phyloP scores from a whole-genome alignment of 495 filamentous ascomycete genomes.

The Hypoxylon crocopeplum region DNA sequence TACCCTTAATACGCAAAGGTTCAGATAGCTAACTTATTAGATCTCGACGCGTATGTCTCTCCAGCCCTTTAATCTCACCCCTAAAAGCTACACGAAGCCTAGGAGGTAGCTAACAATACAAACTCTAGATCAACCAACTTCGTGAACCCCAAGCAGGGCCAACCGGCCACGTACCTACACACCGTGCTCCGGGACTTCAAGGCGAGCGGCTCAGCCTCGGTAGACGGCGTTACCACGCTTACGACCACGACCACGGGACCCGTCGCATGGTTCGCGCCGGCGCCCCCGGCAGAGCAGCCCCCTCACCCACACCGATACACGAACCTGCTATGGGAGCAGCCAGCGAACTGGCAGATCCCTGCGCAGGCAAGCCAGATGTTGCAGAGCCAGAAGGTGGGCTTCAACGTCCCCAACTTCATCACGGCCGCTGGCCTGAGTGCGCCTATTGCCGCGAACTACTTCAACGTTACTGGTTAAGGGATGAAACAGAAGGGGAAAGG shows the following conservation, averaged over 20 bases:
- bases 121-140: conserved; percentile 46
- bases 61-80: background rate
- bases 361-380: conserved; percentile 40
- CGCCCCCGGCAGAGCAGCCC: conserved; percentile 52
- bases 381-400: conserved; percentile 45
- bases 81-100: too few species aligned
- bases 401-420: conserved; percentile 52
- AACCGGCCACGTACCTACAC: conserved; percentile 51
- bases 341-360: conserved; percentile 48
- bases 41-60: conserved; percentile 50
- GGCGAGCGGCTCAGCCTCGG: conserved; percentile 34
- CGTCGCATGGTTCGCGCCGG: conserved; percentile 50
- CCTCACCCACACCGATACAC: conserved; percentile 56
- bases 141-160: conserved; percentile 43
- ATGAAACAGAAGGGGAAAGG: too few species aligned
- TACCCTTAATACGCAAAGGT: background rate
- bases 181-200: conserved; percentile 56
- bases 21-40: conserved; percentile 25
- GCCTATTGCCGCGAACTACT: conserved; percentile 53
- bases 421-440: conserved; percentile 43
- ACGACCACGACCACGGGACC: conserved; percentile 47
- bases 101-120: background rate
- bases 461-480: conserved; percentile 46
- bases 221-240: conserved; percentile 45
- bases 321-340: conserved; percentile 51